Percentiles rank a stretch among this genome's conserved stretches.
Conservation (phyloP, 2,329 filamentous ascomycete genomes). For the Colletotrichum gigasporum region DNA sequence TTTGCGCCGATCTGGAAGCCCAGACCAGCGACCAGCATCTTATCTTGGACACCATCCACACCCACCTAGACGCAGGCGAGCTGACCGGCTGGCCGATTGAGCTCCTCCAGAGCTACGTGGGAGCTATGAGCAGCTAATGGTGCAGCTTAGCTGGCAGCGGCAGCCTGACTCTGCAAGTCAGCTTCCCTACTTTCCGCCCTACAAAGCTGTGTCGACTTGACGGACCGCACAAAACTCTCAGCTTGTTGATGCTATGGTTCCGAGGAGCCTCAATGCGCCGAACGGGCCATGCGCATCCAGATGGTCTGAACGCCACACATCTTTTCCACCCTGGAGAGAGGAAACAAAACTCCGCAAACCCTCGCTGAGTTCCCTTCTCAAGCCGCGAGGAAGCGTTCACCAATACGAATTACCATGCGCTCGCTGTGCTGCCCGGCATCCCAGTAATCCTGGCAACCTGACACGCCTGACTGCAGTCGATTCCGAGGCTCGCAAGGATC, state of each 20-base stretch:
- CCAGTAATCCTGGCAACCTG: background rate
- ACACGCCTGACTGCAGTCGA: background rate
- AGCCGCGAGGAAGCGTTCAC: background rate
- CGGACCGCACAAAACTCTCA: background rate
- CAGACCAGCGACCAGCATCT: slow-evolving; percentile 1
- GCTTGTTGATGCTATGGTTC: background rate
- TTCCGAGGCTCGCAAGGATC: background rate
- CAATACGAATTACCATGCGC: background rate
- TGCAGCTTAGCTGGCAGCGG: background rate
- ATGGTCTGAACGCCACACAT: background rate
- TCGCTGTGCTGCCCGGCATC: background rate
- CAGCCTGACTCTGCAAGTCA: background rate
- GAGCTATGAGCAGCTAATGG: slow-evolving; percentile 19
- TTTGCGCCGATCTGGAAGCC: slow-evolving; percentile 19
- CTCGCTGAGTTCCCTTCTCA: background rate
- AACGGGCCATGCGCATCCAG: background rate
- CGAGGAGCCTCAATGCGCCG: background rate
- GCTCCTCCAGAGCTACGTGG: slow-evolving; percentile 1
- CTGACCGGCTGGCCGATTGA: background rate
- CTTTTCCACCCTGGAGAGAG: background rate
- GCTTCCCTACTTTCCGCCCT: background rate
- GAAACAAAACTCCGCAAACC: slow-evolving; percentile 4
- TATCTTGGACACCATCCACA: slow-evolving; percentile 6
- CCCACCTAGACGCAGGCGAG: background rate
- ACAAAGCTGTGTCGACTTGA: background rate